A percentile compares a stretch with the other conserved stretches of the same genome.
phyloP scores from a whole-genome alignment of 768 basidiomycete species.

The Termitomyces sp. region DNA sequence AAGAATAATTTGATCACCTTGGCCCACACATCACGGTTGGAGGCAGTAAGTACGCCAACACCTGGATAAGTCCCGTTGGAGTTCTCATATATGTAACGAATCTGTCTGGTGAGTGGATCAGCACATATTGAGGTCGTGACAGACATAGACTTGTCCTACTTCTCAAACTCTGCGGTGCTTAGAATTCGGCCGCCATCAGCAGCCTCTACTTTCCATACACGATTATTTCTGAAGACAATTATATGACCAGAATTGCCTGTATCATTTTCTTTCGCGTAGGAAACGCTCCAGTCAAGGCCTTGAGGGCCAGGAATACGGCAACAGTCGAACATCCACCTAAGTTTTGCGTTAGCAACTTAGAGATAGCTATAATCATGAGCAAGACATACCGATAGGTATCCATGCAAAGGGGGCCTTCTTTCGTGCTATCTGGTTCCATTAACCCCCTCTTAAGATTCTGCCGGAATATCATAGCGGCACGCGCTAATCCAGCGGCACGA shows the following conservation, averaged over 20 bases:
- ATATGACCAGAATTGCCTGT: constrained; percentile 71
- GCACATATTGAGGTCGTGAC: not conserved
- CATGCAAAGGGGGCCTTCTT: constrained; percentile 78
- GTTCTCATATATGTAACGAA: constrained; percentile 68
- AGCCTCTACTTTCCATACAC: constrained; percentile 78
- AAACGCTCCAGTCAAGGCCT: constrained; percentile 75
- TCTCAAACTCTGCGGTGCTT: constrained; percentile 62
- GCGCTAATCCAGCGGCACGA: constrained; percentile 70
- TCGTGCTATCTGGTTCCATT: constrained; percentile 62
- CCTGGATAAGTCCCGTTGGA: constrained; percentile 63
- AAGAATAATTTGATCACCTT: constrained; percentile 44
- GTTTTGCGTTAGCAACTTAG: not conserved
- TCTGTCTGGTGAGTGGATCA: constrained; percentile 45
- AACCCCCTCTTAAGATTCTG: constrained; percentile 63
- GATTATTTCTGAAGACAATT: constrained; percentile 80
- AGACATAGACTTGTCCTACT: constrained; percentile 33
- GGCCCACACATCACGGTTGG: constrained; percentile 87
- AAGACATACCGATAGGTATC: constrained; percentile 70
- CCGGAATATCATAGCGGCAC: constrained; percentile 73
- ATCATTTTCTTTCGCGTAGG: constrained; percentile 58
- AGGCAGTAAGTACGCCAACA: constrained; percentile 74
- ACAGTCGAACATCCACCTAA: constrained; percentile 91
- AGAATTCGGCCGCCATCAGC: constrained; percentile 52
- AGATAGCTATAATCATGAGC: not conserved
- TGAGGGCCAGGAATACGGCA: constrained; percentile 74